Evolutionary conservation across 2,329 filamentous ascomycete species (phyloP).

Genomic region (Nannizziopsis arthrosporioides): DNA sequence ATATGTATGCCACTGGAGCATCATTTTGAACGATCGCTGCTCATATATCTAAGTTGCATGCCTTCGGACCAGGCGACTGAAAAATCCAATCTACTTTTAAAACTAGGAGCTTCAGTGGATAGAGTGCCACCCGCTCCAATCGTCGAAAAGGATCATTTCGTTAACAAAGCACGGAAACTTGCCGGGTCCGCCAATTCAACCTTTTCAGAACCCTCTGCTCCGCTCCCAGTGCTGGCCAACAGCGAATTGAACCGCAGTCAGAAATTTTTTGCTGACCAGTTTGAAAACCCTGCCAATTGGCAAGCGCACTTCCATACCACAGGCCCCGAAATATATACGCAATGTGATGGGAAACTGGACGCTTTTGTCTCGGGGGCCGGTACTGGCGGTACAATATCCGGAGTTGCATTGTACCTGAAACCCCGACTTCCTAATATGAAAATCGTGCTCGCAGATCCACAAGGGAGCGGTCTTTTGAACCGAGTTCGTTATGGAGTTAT

Average conservation of each 20-base stretch:
- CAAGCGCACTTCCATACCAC: constrained; percentile 69
- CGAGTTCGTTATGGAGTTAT: constrained; percentile 87
- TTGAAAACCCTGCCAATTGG: constrained; percentile 85
- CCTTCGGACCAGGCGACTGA: constrained; percentile 80
- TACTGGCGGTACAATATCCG: constrained; percentile 85
- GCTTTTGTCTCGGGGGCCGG: constrained; percentile 90
- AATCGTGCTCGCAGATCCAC: constrained; percentile 82
- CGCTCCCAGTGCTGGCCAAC: constrained; percentile 16
- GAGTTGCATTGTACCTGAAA: constrained; percentile 74
- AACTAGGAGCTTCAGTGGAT: constrained; percentile 86
- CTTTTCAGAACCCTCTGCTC: constrained; percentile 14
- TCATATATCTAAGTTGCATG: constrained; percentile 55
- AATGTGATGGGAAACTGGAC: constrained; percentile 63
- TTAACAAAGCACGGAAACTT: constrained; percentile 73
- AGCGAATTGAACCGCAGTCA: constrained; percentile 45
- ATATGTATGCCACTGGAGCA: constrained; percentile 52
- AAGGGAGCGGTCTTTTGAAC: constrained; percentile 88
- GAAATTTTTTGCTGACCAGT: constrained; percentile 93
- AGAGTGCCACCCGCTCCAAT: constrained; percentile 84
- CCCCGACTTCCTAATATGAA: constrained; percentile 51
- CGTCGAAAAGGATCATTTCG: constrained; percentile 84
- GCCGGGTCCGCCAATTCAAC: constrained; percentile 58
- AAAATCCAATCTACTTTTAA: constrained; percentile 77
- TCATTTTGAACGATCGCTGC: neutral
- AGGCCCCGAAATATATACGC: constrained; percentile 76